Evolutionary conservation across 164 flowering plant species (phyloP), one percentile per base, ranked within the genome.

Genomic region (Echeveria elegans): DNA sequence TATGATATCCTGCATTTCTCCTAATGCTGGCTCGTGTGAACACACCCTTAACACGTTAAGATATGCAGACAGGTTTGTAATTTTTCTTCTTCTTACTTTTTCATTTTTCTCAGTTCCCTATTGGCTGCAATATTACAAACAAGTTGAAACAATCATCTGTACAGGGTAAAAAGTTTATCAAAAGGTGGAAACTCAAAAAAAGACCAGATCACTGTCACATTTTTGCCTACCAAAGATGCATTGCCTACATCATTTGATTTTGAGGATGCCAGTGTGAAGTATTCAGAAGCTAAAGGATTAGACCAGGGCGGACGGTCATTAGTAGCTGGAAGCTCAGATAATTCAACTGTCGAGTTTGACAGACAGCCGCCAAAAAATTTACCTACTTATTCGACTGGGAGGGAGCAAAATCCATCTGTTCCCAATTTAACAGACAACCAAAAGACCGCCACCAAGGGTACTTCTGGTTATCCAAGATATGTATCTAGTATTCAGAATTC

Each of bases 1-100:
- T 43, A 95, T 95, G 99, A 92, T 95, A 59, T 92, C 99, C 69
- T 95, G 99, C 80, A 90, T 95, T 70, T 95, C 99, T 66, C 99
- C 99, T 70, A 88, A 88, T 83, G 94, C 97, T 40, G 97, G 97
- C 29, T 95, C 99, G 23, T 95, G 99, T 75, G 99, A 95, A 71
- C 99, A 95, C 63, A 95, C 99, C 10, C 88, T 95, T 62, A 92
- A 95, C 73, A 95, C 99, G n/a, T 80, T 95, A 75, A 86, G 99
- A 92, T 95, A 95, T 75, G 99, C 99, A 37, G 99, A 95, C 72
- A 76, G 99, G 99, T 91, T 76, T 52, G 60, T 31, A 7, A 28
- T 23, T 19, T 52, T 52, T 53, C 14, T 40, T 12, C 6, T 26
- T 26, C 16, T 21, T 21, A 1, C 28, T 21, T 53, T 24, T 53